Percentiles rank a stretch among this genome's conserved stretches.
These are phyloP conservation scores for Naganishia sp. DNA, from an alignment of 1,284 basidiomycete species.

Conservation along the genomic window DNA sequence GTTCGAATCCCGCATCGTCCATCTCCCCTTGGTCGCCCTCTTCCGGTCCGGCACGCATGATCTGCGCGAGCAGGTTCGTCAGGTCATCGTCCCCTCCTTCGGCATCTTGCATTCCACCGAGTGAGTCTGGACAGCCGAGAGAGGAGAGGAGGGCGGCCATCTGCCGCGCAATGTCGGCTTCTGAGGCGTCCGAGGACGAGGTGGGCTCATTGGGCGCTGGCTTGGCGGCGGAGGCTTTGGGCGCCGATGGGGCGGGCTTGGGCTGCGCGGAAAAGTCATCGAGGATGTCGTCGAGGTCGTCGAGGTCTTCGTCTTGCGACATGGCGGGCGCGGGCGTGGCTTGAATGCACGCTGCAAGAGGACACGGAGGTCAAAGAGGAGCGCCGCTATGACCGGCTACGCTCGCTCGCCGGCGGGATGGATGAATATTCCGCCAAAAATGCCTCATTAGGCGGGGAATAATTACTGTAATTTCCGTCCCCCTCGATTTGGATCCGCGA, in stretches of 20 bases:
- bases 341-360: too few relatives aligned
- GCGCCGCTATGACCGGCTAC: neutral
- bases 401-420: too few relatives aligned
- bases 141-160: slow-evolving; percentile 12
- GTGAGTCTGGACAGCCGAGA: neutral
- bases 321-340: too few relatives aligned
- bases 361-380: too few relatives aligned
- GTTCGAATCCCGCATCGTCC: slow-evolving; percentile 40
- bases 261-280: slow-evolving; percentile 16
- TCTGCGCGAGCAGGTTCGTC: slow-evolving; percentile 71
- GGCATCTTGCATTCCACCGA: neutral
- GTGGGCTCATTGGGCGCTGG: neutral
- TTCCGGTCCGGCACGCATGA: slow-evolving; percentile 62
- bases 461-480: too few relatives aligned
- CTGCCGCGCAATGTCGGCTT: slow-evolving; percentile 9
- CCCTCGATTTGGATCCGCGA: neutral
- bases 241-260: neutral
- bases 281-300: slow-evolving; percentile 30
- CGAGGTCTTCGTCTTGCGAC: slow-evolving; percentile 26
- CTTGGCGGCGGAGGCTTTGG: neutral
- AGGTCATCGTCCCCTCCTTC: slow-evolving; percentile 53
- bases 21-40: slow-evolving; percentile 31
- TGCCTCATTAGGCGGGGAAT: too few relatives aligned
- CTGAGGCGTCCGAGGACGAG: slow-evolving; percentile 1
- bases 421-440: too few relatives aligned